phyloP scores from a whole-genome alignment of 1,284 basidiomycete genomes.

The Anthracocystis setariae region DNA sequence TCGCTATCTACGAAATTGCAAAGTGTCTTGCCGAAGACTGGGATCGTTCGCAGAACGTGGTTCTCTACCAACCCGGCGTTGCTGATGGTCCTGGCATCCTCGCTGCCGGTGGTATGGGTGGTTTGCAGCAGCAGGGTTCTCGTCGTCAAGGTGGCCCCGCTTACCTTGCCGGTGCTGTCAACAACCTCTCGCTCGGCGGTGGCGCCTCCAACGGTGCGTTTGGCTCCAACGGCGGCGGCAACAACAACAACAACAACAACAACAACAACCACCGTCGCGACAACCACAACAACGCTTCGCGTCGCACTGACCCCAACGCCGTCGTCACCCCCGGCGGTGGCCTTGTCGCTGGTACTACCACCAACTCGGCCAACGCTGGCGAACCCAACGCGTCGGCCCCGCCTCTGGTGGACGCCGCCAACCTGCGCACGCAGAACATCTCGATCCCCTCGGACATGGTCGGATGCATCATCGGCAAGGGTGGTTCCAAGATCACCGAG shows the following conservation, averaged over 20 bases:
- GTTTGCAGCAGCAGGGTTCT: slow-evolving; percentile 60
- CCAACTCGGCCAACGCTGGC: slow-evolving; percentile 60
- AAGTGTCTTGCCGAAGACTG: slow-evolving; percentile 95
- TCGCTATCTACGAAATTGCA: slow-evolving; percentile 92
- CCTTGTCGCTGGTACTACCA: slow-evolving; percentile 56
- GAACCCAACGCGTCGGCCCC: slow-evolving; percentile 48
- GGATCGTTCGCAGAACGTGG: slow-evolving; percentile 82
- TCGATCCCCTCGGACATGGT: slow-evolving; percentile 93
- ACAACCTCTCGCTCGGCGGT: slow-evolving; percentile 13
- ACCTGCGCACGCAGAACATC: slow-evolving; percentile 96
- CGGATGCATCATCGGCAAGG: slow-evolving; percentile 81
- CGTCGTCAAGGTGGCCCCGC: slow-evolving; percentile 62
- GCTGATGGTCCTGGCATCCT: slow-evolving; percentile 70
- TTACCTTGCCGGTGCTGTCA: slow-evolving; percentile 66
- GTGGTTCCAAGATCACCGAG: slow-evolving; percentile 97
- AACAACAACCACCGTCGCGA: slow-evolving; percentile 12
- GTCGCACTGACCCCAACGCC: slow-evolving; percentile 53
- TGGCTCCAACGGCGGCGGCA: too few species aligned
- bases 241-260: slow-evolving; percentile 60
- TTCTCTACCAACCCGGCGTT: slow-evolving; percentile 84
- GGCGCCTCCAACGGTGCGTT: slow-evolving; percentile 17
- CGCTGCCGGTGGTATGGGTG: slow-evolving; percentile 69
- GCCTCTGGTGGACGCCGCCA: slow-evolving; percentile 71
- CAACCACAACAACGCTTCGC: slow-evolving; percentile 10
- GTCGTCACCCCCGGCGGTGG: slow-evolving; percentile 62